Conservation (phyloP, 768 basidiomycete species). For the Amanita molliuscula region DNA sequence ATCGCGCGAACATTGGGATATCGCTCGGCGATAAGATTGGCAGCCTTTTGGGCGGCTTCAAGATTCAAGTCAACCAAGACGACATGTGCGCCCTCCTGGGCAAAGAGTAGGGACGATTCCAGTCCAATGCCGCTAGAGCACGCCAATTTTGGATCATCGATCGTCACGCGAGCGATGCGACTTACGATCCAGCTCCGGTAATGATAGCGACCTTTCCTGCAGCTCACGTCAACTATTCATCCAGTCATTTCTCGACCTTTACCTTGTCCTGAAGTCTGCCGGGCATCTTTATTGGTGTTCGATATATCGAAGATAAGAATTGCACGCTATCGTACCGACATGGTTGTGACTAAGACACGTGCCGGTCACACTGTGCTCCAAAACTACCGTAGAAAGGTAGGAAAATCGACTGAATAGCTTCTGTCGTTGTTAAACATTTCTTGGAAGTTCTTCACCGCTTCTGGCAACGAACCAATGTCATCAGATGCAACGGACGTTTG, state of each 20-base stretch:
- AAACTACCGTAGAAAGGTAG: conserved; percentile 21
- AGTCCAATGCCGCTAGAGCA: conserved; percentile 82
- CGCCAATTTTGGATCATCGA: conserved; percentile 12
- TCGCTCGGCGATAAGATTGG: conserved; percentile 48
- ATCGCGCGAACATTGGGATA: conserved; percentile 63
- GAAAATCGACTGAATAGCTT: conserved; percentile 34
- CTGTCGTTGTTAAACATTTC: conserved; percentile 31
- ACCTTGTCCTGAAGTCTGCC: conserved; percentile 65
- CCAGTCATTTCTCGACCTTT: conserved; percentile 8
- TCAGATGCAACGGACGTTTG: conserved; percentile 2
- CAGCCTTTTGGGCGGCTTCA: conserved; percentile 58
- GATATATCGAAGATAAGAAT: not conserved
- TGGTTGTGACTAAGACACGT: not conserved
- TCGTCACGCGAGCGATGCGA: conserved; percentile 10
- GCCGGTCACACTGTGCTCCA: not conserved
- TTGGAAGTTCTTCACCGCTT: conserved; percentile 29
- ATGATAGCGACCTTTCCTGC: conserved; percentile 56
- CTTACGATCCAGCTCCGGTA: conserved; percentile 86
- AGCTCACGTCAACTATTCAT: not conserved
- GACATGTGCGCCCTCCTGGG: conserved; percentile 88
- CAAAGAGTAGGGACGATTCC: conserved; percentile 92
- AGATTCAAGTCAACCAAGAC: conserved; percentile 84
- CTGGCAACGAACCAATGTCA: conserved; percentile 21
- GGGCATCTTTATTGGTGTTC: conserved; percentile 30
- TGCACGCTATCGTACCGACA: not conserved